phyloP scores from a whole-genome alignment of 1,284 basidiomycete genomes.

The Trichosporon inkin region DNA sequence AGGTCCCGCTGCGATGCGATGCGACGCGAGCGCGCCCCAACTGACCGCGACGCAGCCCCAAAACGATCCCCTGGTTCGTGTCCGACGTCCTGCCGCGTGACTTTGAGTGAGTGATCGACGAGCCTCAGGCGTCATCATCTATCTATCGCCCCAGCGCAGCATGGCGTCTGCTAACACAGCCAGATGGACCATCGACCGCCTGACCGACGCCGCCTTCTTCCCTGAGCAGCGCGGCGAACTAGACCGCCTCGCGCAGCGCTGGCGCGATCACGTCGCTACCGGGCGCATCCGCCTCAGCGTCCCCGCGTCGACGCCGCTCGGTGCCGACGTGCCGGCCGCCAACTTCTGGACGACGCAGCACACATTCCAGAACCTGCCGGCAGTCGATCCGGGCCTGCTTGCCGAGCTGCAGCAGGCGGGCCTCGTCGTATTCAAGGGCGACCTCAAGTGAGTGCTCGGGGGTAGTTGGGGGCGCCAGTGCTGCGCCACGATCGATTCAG shows the following conservation, averaged over 20 bases:
- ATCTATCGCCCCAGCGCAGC: too few species aligned
- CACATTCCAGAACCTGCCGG: slow-evolving; percentile 75
- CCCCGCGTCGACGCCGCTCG: slow-evolving; percentile 62
- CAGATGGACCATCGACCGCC: slow-evolving; percentile 53
- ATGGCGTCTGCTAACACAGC: too few species aligned
- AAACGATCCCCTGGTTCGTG: slow-evolving; percentile 82
- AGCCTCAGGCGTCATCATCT: slow-evolving; percentile 1
- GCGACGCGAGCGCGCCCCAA: too few species aligned
- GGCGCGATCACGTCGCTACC: slow-evolving; percentile 64
- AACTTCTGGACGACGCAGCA: slow-evolving; percentile 82
- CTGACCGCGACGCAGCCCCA: slow-evolving; percentile 58
- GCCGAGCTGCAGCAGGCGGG: slow-evolving; percentile 61
- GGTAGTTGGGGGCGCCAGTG: not conserved
- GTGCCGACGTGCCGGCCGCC: slow-evolving; percentile 50
- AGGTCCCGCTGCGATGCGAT: too few species aligned
- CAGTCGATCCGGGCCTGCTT: slow-evolving; percentile 60
- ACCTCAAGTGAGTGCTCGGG: slow-evolving; percentile 65
- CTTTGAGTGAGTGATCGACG: slow-evolving; percentile 55
- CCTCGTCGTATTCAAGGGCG: slow-evolving; percentile 93
- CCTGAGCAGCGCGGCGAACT: slow-evolving; percentile 58
- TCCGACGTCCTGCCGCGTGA: slow-evolving; percentile 81
- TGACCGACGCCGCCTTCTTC: slow-evolving; percentile 57
- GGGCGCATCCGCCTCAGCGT: slow-evolving; percentile 74
- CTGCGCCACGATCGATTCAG: too few species aligned
- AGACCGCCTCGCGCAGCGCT: slow-evolving; percentile 63